Percentiles rank a stretch among this genome's conserved stretches.
Evolutionary conservation across 805 yeast genomes (phyloP).

Genomic region (Ogataea dorogensis): DNA sequence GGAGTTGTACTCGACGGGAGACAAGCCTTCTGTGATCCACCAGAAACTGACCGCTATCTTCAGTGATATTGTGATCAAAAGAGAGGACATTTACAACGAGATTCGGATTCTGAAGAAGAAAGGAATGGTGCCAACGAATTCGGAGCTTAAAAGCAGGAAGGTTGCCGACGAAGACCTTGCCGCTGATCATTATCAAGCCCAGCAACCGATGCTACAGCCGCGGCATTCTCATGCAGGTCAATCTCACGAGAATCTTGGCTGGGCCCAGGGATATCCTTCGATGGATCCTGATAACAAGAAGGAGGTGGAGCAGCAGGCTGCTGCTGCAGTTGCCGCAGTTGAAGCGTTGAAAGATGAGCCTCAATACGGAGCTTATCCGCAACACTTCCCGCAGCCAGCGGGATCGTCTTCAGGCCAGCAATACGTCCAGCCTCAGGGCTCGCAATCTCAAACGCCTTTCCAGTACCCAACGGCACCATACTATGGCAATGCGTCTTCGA

Average conservation of each 20-base stretch:
- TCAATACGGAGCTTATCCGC: slow-evolving; percentile 10
- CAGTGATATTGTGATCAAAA: slow-evolving; percentile 52
- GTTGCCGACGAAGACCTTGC: slow-evolving; percentile 24
- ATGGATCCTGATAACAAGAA: slow-evolving; percentile 24
- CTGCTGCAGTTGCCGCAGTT: slow-evolving; percentile 29
- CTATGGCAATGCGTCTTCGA: slow-evolving; percentile 10
- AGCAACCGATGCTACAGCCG: slow-evolving; percentile 16
- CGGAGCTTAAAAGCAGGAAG: slow-evolving; percentile 29
- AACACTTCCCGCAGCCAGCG: slow-evolving; percentile 14
- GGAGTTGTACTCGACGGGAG: slow-evolving; percentile 52
- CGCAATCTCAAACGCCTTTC: slow-evolving; percentile 11
- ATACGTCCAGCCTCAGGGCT: slow-evolving; percentile 10
- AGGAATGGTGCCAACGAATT: slow-evolving; percentile 32
- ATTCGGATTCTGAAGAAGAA: slow-evolving; percentile 55
- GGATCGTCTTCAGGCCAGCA: slow-evolving; percentile 13
- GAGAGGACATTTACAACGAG: slow-evolving; percentile 59
- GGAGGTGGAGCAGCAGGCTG: slow-evolving; percentile 26
- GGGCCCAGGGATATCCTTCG: slow-evolving; percentile 23
- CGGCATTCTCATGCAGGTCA: slow-evolving; percentile 11
- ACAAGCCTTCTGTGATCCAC: slow-evolving; percentile 55
- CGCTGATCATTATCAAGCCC: slow-evolving; percentile 14
- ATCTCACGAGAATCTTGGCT: slow-evolving; percentile 22
- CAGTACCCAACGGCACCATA: slow-evolving; percentile 14
- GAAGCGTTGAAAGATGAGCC: slow-evolving; percentile 26
- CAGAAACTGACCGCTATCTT: slow-evolving; percentile 49